These are phyloP conservation scores for Taphrina deformans DNA, from an alignment of 1,139 yeast species.

Conservation along the genomic window DNA sequence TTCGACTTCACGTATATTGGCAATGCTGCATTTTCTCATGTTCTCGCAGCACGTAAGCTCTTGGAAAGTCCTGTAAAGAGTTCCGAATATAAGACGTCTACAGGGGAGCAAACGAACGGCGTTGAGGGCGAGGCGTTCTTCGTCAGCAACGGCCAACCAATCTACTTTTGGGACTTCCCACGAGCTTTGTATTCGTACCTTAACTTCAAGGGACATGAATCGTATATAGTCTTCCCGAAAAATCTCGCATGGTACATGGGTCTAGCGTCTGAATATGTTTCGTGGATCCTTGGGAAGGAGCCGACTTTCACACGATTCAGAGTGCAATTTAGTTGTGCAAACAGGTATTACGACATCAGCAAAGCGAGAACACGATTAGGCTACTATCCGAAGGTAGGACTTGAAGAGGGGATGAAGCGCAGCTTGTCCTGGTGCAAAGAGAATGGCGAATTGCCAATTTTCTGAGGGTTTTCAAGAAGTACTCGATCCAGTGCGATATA, in stretches of 20 bases:
- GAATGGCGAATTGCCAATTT: constrained; percentile 10
- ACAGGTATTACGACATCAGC: constrained; percentile 85
- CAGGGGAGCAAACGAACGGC: constrained; percentile 42
- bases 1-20: constrained; percentile 99
- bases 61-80: constrained; percentile 46
- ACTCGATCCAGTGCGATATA: no score
- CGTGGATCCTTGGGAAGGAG: constrained; percentile 60
- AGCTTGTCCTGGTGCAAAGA: constrained; percentile 66
- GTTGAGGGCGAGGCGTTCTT: constrained; percentile 88
- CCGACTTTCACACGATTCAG: constrained; percentile 96
- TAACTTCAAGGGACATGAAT: constrained; percentile 70
- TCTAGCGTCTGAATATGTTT: constrained; percentile 65
- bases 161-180: constrained; percentile 96
- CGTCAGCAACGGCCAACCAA: constrained; percentile 89
- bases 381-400: constrained; percentile 74
- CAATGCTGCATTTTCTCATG: constrained; percentile 97
- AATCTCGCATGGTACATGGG: constrained; percentile 78
- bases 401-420: constrained; percentile 77
- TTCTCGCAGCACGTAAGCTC: constrained; percentile 79
- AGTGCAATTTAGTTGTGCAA: constrained; percentile 90
- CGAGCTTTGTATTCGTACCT: constrained; percentile 90
- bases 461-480: neutral
- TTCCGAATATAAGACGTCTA: neutral
- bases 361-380: constrained; percentile 79
- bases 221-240: constrained; percentile 69